Base-by-base conservation (phyloP, 768 basidiomycete genomes). In the Russula sp. region DNA sequence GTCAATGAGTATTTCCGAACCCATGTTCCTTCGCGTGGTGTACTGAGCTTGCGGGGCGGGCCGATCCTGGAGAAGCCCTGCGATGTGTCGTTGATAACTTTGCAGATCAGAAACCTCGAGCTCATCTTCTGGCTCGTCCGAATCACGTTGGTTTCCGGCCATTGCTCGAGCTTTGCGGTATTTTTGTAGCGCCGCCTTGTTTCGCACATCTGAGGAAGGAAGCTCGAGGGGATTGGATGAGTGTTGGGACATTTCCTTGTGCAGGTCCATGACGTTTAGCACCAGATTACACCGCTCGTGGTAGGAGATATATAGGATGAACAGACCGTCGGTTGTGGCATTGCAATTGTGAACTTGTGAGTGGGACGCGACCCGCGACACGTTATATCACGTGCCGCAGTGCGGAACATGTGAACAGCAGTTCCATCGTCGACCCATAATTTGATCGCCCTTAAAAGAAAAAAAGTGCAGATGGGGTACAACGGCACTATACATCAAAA, bases 181-280 rank as follows among this genome's bases (percentile, higher is more conserved):
- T 61, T 74, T 72, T 34, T 73, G 75, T 66, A 75, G 76, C 69
- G 82, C 83, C 26, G 76, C 71, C 50, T 73, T 78, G 70, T 85
- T 84, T 59, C 78, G 79, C 8, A 74, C 67, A 69, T 89, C 85
- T 38, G 84, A 86, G 13, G 87, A 86, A 44, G 83, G 78, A 24
- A 83, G 81, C 69, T 90, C 86, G 34, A 89, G 80, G 3, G 88
- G 88, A 69, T 89, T 89, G 51, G 88, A 89, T 14, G 88, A 87
- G 71, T 89, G 88, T 63, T 83, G 84, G 10, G 88, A 88, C 64
- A 89, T 76, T 20, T 80, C 60, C 62, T 76, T 71, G 20, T 69
- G 69, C 30, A 74, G 73, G 13, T 78, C 75, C 79, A 79, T 79
- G 49, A 60, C 63, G 59, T 66, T 69, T 36, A 10, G 18, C 6